Evolutionary conservation across 192 early-diverging fungal species (phyloP), one percentile per base, ranked within the genome.

Genomic region (Coemansia sp.): DNA sequence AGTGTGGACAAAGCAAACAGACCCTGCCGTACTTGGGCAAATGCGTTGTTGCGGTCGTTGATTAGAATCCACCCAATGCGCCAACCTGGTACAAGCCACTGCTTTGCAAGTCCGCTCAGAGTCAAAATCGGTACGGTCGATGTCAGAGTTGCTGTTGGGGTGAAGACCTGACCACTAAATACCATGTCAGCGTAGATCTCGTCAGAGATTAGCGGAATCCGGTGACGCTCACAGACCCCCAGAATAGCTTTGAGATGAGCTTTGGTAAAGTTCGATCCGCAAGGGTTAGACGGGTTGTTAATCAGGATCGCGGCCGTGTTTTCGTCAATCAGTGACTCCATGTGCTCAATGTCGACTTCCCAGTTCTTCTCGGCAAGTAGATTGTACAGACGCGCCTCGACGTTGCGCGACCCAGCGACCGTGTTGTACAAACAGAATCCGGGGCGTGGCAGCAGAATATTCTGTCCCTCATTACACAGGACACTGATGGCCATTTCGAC

Each of bases 251-350:
- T 60, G 37, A 95, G 77, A 51, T 93, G 92, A 21, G 82, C 62
- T 23, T 82, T 77, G 34, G 85, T 80, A 62, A 88, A 95, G 40
- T 91, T 90, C 25, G 92, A 93, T 4, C 93, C 93, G 59, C 93
- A 95, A 1, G 93, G 93, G 69, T 95, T 95, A 39, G 89, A 91
- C 27, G 93, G 92, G 74, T 93, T 95, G 82, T 93, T 93, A 77
- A 93, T 86, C 37, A 93, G 60, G 40, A 93, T 86, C 19, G 84
- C 86, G 1, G 84, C 83, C 5, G 93, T 95, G 37, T 90, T 85
- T 0, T 83, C 80, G 62, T 95, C 89, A 49, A 95, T 89, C 57
- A 91, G 81, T 4, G 86, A 84, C 62, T 88, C 88, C 61, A 95
- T 64, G 27, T 93, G 87, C 21, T 71, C 83, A 24, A 95, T 65